Evolutionary conservation across 495 filamentous ascomycete species (phyloP), one percentile per base, ranked within the genome.

Genomic region (Talaromyces adpressus): DNA sequence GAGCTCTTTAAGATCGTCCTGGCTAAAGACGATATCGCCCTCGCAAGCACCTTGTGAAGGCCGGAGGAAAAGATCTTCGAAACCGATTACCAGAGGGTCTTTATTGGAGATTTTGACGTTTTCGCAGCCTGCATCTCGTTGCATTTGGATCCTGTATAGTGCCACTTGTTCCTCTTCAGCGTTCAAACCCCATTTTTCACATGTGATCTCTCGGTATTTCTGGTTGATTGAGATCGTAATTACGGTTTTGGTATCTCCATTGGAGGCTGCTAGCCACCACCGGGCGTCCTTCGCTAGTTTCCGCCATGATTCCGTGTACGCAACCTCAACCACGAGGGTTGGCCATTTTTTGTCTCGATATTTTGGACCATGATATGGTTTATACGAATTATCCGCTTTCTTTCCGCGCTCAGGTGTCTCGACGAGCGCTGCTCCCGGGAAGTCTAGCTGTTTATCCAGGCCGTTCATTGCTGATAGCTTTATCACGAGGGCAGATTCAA

Each of bases 131-230:
- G 51, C 51, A 22, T 53, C 51, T 27, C n/a, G 51, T 11, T 22
- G 25, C 25, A 53, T 11, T 22, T 23, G 20, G 4, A 27, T 7
- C 8, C 51, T 22, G 9, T 53, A 22, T 22, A 53, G 36, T 12
- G 7, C 36, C 25, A 23, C 51, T 11, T 7, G 51, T 53, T 23
- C 4, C 18, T 9, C 51, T 53, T 23, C 20, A 53, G 51, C 14
- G 18, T 41, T 41, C 36, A 25, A 16, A 5, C 22, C 29, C 91
- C 87, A 95, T 34, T 82, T 79, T 65, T 92, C 89, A 61, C 94
- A 86, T 64, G 91, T 87, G 56, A 79, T 78, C 66, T 86, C 88
- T 73, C 90, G 88, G 81, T 91, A 92, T 75, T 89, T 90, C 77
- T 91, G 91, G 79, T 88, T 86, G 78, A 93, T 87, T 68, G 84